Conservation (phyloP, 2,329 filamentous ascomycete species). For the Fusarium penzigii region DNA sequence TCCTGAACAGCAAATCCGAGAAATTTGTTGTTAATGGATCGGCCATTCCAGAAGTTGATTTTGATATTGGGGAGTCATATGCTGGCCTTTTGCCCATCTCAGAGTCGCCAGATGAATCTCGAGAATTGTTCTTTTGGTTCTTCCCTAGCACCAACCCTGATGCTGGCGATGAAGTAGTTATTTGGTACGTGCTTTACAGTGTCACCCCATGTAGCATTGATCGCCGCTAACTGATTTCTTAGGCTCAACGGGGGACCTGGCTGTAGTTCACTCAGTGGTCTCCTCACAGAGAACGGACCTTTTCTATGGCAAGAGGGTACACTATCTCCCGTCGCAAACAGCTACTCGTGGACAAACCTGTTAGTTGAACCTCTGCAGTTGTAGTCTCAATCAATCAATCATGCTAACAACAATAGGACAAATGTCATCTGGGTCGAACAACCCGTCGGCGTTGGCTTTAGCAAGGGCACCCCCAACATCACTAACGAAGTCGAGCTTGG, state of each 20-base stretch:
- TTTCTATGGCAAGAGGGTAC: conserved; percentile 73
- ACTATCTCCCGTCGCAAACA: conserved; percentile 62
- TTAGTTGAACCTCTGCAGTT: not conserved
- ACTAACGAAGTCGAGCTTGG: conserved; percentile 68
- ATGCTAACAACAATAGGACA: conserved; percentile 41
- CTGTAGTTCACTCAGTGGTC: conserved; percentile 26
- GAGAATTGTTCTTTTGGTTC: conserved; percentile 67
- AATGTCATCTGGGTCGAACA: conserved; percentile 79
- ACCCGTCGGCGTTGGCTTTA: conserved; percentile 68
- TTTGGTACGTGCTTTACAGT: conserved; percentile 44
- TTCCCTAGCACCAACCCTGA: conserved; percentile 57
- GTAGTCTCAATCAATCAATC: fast-evolving
- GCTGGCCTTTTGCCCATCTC: conserved; percentile 63
- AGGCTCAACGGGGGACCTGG: conserved; percentile 43
- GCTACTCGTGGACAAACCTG: conserved; percentile 73
- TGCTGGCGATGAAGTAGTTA: conserved; percentile 58
- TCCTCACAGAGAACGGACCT: conserved; percentile 77
- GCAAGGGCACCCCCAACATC: conserved; percentile 63
- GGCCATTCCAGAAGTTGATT: conserved; percentile 66
- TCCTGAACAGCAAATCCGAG: conserved; percentile 22
- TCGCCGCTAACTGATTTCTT: conserved; percentile 39
- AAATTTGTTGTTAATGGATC: conserved; percentile 64
- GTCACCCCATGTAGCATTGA: not conserved
- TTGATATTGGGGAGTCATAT: conserved; percentile 68
- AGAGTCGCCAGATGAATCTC: conserved; percentile 46